Percentiles rank a stretch among this genome's conserved stretches.
These are phyloP conservation scores for Trichoderma cornu-damae DNA, from an alignment of 2,329 filamentous ascomycete genomes.

Conservation along the genomic window DNA sequence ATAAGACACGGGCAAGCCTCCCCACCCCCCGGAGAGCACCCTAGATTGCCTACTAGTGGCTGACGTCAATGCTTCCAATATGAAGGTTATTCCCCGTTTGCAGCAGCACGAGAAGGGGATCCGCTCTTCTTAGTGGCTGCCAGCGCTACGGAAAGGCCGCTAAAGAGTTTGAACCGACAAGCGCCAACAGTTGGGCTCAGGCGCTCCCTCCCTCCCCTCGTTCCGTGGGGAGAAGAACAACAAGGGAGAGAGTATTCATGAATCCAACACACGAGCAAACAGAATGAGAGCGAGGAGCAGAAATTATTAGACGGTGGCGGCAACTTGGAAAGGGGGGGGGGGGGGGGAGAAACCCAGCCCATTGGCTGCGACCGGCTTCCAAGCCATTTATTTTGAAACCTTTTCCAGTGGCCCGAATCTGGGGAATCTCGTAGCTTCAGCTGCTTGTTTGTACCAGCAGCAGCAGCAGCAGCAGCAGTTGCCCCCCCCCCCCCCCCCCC, in stretches of 20 bases:
- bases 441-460: neutral
- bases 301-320: neutral
- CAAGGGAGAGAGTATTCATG: neutral
- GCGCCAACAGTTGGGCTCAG: neutral
- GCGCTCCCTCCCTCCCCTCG: neutral
- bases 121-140: slow-evolving; percentile 11
- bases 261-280: neutral
- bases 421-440: neutral
- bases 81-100: neutral
- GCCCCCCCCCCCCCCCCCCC: too few species aligned
- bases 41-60: neutral
- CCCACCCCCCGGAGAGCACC: neutral
- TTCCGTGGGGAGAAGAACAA: neutral
- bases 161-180: neutral
- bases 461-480: too few species aligned
- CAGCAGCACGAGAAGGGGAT: slow-evolving; percentile 2
- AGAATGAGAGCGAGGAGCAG: neutral
- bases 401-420: neutral
- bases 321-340: too few species aligned
- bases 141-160: neutral
- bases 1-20: neutral
- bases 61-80: slow-evolving; percentile 7
- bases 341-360: neutral
- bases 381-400: neutral
- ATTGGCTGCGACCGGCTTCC: slow-evolving; percentile 9